Conservation (phyloP, 495 filamentous ascomycete species). For the Podospora comata region DNA sequence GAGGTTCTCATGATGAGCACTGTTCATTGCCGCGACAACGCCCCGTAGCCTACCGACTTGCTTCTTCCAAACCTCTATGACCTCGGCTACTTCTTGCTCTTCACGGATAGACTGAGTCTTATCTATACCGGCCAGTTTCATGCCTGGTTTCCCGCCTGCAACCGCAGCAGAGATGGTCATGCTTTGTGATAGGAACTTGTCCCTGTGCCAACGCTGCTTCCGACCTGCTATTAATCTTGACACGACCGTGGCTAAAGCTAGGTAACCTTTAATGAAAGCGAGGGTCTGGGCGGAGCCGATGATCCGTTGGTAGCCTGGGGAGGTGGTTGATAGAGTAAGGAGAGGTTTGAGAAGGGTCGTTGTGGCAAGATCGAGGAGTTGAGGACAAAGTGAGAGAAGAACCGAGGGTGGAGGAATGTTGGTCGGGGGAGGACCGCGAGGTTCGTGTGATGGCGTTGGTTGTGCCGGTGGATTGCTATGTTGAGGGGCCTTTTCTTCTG, state of each 20-base stretch:
- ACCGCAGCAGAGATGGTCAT: slow-evolving; percentile 72
- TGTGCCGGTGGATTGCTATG: slow-evolving; percentile 13
- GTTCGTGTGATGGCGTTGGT: slow-evolving; percentile 5
- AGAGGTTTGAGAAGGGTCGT: slow-evolving; percentile 55
- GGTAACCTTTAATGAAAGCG: slow-evolving; percentile 51
- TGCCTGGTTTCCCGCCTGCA: slow-evolving; percentile 64
- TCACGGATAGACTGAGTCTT: slow-evolving; percentile 76
- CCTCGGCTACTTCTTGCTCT: slow-evolving; percentile 81
- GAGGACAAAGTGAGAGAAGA: slow-evolving; percentile 70
- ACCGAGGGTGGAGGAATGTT: slow-evolving; percentile 88
- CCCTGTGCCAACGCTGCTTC: slow-evolving; percentile 83
- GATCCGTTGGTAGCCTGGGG: slow-evolving; percentile 50
- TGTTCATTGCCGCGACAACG: slow-evolving; percentile 54
- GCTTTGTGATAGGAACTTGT: slow-evolving; percentile 76
- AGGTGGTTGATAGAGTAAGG: slow-evolving; percentile 47
- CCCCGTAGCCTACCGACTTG: slow-evolving; percentile 60
- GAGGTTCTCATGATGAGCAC: slow-evolving; percentile 34
- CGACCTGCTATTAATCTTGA: slow-evolving; percentile 83
- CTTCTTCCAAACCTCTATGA: slow-evolving; percentile 67
- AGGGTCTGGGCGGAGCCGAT: slow-evolving; percentile 54
- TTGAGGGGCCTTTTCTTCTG: slow-evolving; percentile 13
- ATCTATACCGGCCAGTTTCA: slow-evolving; percentile 85
- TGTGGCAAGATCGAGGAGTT: slow-evolving; percentile 57
- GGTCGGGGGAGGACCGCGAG: slow-evolving; percentile 58
- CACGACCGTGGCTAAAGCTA: slow-evolving; percentile 61